A percentile compares a stretch with the other conserved stretches of the same genome.
Evolutionary conservation across 2,329 filamentous ascomycete genomes (phyloP).

Genomic region (Alternaria gaisen): DNA sequence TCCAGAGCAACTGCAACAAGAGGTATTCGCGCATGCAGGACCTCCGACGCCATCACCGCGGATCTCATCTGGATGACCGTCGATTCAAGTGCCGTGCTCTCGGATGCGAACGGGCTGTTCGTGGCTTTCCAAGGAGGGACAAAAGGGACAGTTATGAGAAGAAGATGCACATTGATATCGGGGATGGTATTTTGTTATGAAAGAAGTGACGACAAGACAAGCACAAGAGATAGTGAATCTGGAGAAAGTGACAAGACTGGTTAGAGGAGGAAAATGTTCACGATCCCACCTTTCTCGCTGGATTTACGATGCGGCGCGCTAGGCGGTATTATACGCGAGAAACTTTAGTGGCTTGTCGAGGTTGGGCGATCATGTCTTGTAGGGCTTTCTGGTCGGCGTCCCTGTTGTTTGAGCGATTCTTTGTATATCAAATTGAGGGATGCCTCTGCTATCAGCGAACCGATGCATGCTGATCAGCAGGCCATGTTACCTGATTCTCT

Average conservation of each 20-base stretch:
- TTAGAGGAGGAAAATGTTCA: background rate
- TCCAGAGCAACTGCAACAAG: background rate
- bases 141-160: background rate
- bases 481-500: background rate
- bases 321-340: background rate
- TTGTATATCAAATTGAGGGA: background rate
- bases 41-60: background rate
- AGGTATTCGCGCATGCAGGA: background rate
- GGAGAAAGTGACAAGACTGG: background rate
- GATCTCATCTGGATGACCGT: rapidly evolving
- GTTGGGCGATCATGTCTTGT: background rate
- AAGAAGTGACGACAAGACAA: background rate
- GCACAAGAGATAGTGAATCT: background rate
- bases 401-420: background rate
- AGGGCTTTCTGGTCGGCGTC: background rate
- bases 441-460: too few species aligned
- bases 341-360: background rate
- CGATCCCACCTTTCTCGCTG: background rate
- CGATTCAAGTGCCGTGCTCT: background rate
- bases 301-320: background rate
- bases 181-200: background rate
- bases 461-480: background rate
- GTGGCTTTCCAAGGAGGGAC: background rate
- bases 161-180: background rate
- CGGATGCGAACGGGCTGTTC: background rate